Evolutionary conservation across 1,284 basidiomycete species (phyloP), one percentile per base, ranked within the genome.

Genomic region (Irpex lacteus): DNA sequence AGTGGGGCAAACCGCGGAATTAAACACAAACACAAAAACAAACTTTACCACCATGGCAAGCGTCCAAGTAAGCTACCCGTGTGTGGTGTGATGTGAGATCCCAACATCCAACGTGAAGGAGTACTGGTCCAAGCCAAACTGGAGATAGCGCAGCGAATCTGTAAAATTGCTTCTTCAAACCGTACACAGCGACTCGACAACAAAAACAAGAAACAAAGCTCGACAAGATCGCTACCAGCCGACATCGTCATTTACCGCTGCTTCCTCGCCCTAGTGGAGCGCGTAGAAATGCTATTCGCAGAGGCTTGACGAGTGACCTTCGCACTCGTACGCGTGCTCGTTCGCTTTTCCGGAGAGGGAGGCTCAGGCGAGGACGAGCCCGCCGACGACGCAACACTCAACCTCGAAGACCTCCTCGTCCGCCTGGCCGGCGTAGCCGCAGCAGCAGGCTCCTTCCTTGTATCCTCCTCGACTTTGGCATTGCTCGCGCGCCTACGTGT

Each of bases 341-440:
- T 59, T 15, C 38, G 19, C 15, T 72, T 74, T 60, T 70, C 69
- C 1, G 73, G 72, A 1, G 72, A 71, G 19, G 63, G 38, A n/a
- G 71, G 71, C 61, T 73, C 72, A 1, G 70, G 72, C 2, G 72
- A 73, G 8, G 71, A 71, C 50, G 72, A 71, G n/a, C 70, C 72
- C 5, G 61, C 52, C 32, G 57, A 52, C 9, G 63, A 64, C 9
- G 54, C 53, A 15, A 65, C 63, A 3, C 61, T 62, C 38, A 69
- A 47, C 63, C 68, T 52, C 18, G 68, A 66, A 59, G 65, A 68
- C 21, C 67, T 52, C 34, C 68, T 60, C 19, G 64, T 64, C 32
- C 32, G 15, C 13, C 67, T 19, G 19, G 64, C 47, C 8, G 32
- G 32, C 32, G 32, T 34, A 34, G 32, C 4, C 32, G 6, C 32